Evolutionary conservation across 305 asterid species (phyloP).

Genomic region (Stenogyne calaminthoides): DNA sequence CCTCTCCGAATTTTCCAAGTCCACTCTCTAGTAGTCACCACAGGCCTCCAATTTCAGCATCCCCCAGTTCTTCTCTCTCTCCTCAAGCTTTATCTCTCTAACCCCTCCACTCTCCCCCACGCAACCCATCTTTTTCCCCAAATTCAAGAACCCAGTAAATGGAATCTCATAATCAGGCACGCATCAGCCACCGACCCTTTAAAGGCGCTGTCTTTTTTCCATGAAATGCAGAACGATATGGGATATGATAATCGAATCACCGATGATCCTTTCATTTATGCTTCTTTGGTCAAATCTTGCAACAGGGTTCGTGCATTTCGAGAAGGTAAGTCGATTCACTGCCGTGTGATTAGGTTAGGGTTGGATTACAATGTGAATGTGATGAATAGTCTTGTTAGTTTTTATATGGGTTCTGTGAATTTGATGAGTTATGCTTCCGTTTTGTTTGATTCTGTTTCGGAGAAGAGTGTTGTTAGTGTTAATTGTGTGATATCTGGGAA

Average conservation of each 20-base stretch:
- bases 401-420: conserved; percentile 44
- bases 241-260: background rate
- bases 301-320: conserved; percentile 38
- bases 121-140: conserved; percentile 36
- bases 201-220: conserved; percentile 48
- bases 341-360: conserved; percentile 46
- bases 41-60: conserved; percentile 38
- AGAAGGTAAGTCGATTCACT: conserved; percentile 54
- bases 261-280: conserved; percentile 49
- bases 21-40: conserved; percentile 44
- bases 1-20: conserved; percentile 34
- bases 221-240: conserved; percentile 31
- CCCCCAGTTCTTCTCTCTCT: conserved; percentile 37
- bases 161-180: conserved; percentile 48
- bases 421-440: conserved; percentile 35
- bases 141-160: conserved; percentile 38
- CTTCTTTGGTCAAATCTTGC: conserved; percentile 58
- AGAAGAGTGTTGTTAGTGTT: conserved; percentile 47
- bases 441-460: conserved; percentile 43
- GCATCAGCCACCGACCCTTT: conserved; percentile 45
- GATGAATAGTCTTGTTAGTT: conserved; percentile 45
- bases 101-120: conserved; percentile 36
- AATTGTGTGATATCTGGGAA: conserved; percentile 54
- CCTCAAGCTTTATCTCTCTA: conserved; percentile 37
- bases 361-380: conserved; percentile 46